Evolutionary conservation across 2,329 filamentous ascomycete species (phyloP), one percentile per base, ranked within the genome.

Genomic region (Botrytis aclada): DNA sequence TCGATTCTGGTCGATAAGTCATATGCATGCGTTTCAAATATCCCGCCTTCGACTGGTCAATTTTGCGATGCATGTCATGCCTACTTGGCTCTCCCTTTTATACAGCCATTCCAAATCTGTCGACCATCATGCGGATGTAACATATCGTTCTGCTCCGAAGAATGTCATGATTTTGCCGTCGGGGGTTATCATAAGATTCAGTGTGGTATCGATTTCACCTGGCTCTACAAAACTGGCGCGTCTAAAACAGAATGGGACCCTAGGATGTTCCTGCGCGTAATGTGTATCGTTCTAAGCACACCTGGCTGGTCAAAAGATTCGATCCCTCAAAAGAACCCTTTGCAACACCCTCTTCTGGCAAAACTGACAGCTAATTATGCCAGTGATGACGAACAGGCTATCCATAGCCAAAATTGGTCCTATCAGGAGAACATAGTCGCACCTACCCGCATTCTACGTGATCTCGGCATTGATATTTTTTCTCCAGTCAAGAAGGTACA

Each of bases 51-150:
- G 22, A 72, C 70, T 8, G 56, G 75, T 4, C 25, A 73, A 2
- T 72, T 76, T 47, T 80, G 79, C 43, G 79, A 80, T 54, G 75
- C 77, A 3, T 80, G 79, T 54, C 74, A 79, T 51, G 75, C 74
- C 2, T 65, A 69, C 4, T 69, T 80, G 0, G 22, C 64, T 1
- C 47, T 64, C 0, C 76, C 77, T 1, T 79, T 75, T n/a, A 25
- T 73, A 1, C 47, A 43, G 1, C 71, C 74, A 1, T 6, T 32
- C 1, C 58, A 73, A 0, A 69, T 75, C 12, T 20, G 73, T 16
- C 51, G 32, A 18, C 74, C 75, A 32, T 56, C 29, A 20, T 80
- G 78, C 70, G 79, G 79, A 61, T 70, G 73, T 14, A 29, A 64
- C 3, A 74, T 77, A 2, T 75, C 73, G 2, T 80, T 74, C 37